Evolutionary conservation across 371 early-diverging fungal genomes (phyloP).

Genomic region (Rhizopus stolonifer): DNA sequence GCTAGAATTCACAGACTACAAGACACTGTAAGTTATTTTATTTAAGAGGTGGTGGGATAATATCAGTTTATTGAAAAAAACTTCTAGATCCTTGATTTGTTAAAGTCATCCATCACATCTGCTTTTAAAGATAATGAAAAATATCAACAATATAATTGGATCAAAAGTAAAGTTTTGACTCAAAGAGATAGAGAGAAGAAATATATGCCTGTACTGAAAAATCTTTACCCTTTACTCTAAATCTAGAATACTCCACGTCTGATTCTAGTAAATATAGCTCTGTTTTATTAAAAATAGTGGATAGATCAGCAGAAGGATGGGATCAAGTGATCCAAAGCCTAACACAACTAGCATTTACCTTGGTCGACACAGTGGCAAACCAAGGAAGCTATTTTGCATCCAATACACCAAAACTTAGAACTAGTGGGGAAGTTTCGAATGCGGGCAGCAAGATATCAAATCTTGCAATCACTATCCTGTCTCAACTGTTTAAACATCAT

Average conservation of each 20-base stretch:
- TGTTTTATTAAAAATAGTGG: slow-evolving; percentile 30
- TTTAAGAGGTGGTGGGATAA: too few species aligned
- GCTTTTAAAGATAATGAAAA: slow-evolving; percentile 56
- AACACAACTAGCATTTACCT: slow-evolving; percentile 51
- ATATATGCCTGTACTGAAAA: too few species aligned
- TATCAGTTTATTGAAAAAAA: too few species aligned
- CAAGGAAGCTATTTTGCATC: slow-evolving; percentile 21
- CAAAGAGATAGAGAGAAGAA: not conserved
- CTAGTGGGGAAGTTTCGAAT: slow-evolving; percentile 13
- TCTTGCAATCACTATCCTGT: slow-evolving; percentile 47
- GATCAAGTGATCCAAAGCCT: slow-evolving; percentile 65
- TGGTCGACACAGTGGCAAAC: slow-evolving; percentile 50
- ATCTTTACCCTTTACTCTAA: not conserved
- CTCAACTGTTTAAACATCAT: slow-evolving; percentile 56
- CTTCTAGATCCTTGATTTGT: slow-evolving; percentile 45
- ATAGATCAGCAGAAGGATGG: slow-evolving; percentile 53
- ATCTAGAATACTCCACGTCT: slow-evolving; percentile 4
- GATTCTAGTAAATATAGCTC: slow-evolving; percentile 3
- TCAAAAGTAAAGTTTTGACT: slow-evolving; percentile 32
- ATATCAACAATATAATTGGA: slow-evolving; percentile 51
- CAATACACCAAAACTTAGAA: slow-evolving; percentile 1
- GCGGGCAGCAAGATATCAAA: slow-evolving; percentile 11
- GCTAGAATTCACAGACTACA: slow-evolving; percentile 62
- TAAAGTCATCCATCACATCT: slow-evolving; percentile 46
- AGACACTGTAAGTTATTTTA: slow-evolving; percentile 51